These are phyloP conservation scores for Apiospora sp. DNA, from an alignment of 2,329 filamentous ascomycete species.

Conservation along the genomic window DNA sequence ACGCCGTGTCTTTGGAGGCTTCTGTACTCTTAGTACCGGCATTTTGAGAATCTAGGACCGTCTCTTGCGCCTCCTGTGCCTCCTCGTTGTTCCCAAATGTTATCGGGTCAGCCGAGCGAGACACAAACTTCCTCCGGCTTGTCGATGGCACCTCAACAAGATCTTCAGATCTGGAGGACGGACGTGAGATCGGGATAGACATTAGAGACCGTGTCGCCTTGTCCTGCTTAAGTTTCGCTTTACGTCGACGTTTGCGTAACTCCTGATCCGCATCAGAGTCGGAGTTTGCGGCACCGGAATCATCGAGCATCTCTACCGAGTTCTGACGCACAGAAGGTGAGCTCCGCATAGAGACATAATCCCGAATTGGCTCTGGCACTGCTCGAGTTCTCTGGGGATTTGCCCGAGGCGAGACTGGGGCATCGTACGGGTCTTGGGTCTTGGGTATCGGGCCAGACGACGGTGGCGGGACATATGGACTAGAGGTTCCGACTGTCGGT, in stretches of 20 bases:
- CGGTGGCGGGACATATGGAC: constrained; percentile 42
- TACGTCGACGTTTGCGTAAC: background rate
- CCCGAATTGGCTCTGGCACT: constrained; percentile 37
- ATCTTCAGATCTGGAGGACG: constrained; percentile 6
- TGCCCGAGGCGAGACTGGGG: constrained; percentile 28
- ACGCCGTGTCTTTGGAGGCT: background rate
- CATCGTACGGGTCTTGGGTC: background rate
- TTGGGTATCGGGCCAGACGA: background rate
- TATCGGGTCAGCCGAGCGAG: background rate
- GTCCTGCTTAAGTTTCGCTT: constrained; percentile 11
- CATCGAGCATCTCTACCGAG: constrained; percentile 30
- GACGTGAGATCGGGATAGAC: background rate
- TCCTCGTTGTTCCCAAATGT: background rate
- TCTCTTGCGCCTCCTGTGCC: constrained; percentile 3
- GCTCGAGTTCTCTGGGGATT: background rate
- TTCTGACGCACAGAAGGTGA: background rate
- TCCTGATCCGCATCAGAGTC: constrained; percentile 9
- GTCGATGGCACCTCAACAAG: constrained; percentile 26
- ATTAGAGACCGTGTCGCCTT: constrained; percentile 5
- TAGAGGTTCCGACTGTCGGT: constrained; percentile 47
- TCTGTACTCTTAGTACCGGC: constrained; percentile 18
- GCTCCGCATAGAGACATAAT: constrained; percentile 35
- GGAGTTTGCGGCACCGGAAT: constrained; percentile 27
- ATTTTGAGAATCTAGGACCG: constrained; percentile 17
- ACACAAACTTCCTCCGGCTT: background rate